Evolutionary conservation across 352 stramenopile species (phyloP).

Genomic region (Globisporangium mamillatum): DNA sequence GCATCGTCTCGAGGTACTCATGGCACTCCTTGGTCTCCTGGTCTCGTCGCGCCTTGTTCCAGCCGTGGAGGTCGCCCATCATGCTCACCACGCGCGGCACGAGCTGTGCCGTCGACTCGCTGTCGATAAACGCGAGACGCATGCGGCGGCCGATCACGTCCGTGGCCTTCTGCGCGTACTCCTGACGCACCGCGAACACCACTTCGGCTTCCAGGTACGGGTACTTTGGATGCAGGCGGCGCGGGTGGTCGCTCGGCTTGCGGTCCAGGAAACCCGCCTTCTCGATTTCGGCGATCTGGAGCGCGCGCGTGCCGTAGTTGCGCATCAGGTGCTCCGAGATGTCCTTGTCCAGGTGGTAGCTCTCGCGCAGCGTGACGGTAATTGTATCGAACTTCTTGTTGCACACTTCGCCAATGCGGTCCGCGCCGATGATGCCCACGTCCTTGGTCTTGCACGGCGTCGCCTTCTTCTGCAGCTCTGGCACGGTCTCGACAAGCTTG

Average conservation of each 20-base stretch:
- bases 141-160: slow-evolving; percentile 92
- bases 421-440: slow-evolving; percentile 84
- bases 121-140: slow-evolving; percentile 93
- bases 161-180: slow-evolving; percentile 93
- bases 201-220: slow-evolving; percentile 95
- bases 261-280: slow-evolving; percentile 77
- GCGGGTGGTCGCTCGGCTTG: slow-evolving; percentile 82
- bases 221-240: slow-evolving; percentile 91
- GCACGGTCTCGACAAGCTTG: slow-evolving; percentile 78
- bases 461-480: slow-evolving; percentile 72
- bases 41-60: slow-evolving; percentile 73
- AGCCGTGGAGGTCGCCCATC: slow-evolving; percentile 90
- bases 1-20: slow-evolving; percentile 84
- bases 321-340: slow-evolving; percentile 93
- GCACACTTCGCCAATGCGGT: slow-evolving; percentile 92
- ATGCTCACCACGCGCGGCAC: slow-evolving; percentile 89
- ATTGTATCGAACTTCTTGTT: slow-evolving; percentile 97
- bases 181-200: slow-evolving; percentile 90
- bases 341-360: slow-evolving; percentile 93
- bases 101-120: slow-evolving; percentile 64
- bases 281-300: slow-evolving; percentile 94
- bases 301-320: slow-evolving; percentile 95
- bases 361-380: slow-evolving; percentile 90
- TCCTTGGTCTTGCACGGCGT: slow-evolving; percentile 71
- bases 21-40: slow-evolving; percentile 75